These are phyloP conservation scores for Metschnikowia aberdeeniae DNA, from an alignment of 805 yeast genomes.

Conservation along the genomic window DNA sequence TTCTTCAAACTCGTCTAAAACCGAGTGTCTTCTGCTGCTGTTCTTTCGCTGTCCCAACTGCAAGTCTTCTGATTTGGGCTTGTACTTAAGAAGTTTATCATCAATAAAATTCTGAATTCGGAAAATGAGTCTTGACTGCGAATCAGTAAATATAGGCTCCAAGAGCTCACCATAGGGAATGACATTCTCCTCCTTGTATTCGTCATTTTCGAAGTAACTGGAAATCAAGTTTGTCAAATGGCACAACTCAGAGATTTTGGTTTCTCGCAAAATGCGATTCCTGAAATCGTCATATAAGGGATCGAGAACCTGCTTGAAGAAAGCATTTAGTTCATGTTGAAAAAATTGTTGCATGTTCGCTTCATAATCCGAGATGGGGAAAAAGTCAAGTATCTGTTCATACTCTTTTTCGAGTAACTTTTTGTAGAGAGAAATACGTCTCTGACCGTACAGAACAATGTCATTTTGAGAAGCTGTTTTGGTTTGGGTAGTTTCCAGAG, in stretches of 20 bases:
- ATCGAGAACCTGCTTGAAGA: conserved; percentile 64
- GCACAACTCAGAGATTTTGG: conserved; percentile 63
- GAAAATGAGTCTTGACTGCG: conserved; percentile 77
- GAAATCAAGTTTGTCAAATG: conserved; percentile 69
- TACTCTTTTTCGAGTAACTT: conserved; percentile 60
- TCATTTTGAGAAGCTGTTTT: conserved; percentile 18
- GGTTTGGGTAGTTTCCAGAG: conserved; percentile 1
- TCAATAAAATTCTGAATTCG: conserved; percentile 73
- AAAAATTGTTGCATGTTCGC: conserved; percentile 13
- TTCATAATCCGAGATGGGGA: conserved; percentile 21
- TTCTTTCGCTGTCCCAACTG: conserved; percentile 44
- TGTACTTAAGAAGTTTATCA: conserved; percentile 60
- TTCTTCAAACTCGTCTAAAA: conserved; percentile 30
- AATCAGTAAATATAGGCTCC: conserved; percentile 68
- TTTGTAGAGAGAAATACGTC: conserved; percentile 55
- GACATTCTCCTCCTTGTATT: conserved; percentile 28
- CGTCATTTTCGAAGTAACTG: conserved; percentile 61
- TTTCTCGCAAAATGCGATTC: conserved; percentile 64
- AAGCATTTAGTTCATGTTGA: conserved; percentile 42
- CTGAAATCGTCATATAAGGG: conserved; percentile 74
- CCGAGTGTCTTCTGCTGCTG: conserved; percentile 7
- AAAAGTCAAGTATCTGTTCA: conserved; percentile 52
- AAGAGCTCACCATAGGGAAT: conserved; percentile 50
- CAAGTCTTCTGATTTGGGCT: conserved; percentile 66
- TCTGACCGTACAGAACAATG: conserved; percentile 57